Evolutionary conservation across 371 early-diverging fungal species (phyloP), one percentile per base, ranked within the genome.

Genomic region (Apophysomyces variabilis): DNA sequence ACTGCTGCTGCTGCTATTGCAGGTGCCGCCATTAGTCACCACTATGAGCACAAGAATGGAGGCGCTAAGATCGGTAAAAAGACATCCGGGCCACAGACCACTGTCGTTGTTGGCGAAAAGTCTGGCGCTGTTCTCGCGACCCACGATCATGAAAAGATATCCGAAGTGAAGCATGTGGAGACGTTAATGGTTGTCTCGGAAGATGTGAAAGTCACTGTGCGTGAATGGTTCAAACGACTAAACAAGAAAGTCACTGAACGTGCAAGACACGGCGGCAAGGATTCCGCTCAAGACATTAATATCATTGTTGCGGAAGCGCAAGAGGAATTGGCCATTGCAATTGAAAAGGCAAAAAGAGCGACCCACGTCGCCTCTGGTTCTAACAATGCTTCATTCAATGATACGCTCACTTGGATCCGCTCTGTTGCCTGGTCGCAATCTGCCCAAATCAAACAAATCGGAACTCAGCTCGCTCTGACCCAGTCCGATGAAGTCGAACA

Each of bases 331-430:
- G 54, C 68, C 2, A 11, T 65, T 21, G 67, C 71, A 26, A 68
- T 75, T 36, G 75, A 75, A 58, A 71, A 69, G 44, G 72, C 69
- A 13, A 75, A 75, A 45, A 64, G 69, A 38, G 57, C 61, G 3
- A 66, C 74, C 0, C 68, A 71, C 13, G 37, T 58, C 7, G 57
- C 63, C 11, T 65, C 70, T 57, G 74, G 74, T 37, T 70, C 74
- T 0, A 69, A 72, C 50, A 69, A 75, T n/a, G 66, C 72, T 4
- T 59, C 69, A 13, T 68, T 75, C 69, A 69, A 71, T 54, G 63
- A 71, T 32, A 71, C 69, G 39, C 26, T 75, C 0, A 36, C 66
- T 36, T 75, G 69, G 66, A 37, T 75, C 18, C 47, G 75, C 61
- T 64, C 62, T 38, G 66, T 69, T 44, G 67, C 62, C 13, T 75